Conservation (phyloP, 176 grass and related monocot genomes). For the Avena insularis region DNA sequence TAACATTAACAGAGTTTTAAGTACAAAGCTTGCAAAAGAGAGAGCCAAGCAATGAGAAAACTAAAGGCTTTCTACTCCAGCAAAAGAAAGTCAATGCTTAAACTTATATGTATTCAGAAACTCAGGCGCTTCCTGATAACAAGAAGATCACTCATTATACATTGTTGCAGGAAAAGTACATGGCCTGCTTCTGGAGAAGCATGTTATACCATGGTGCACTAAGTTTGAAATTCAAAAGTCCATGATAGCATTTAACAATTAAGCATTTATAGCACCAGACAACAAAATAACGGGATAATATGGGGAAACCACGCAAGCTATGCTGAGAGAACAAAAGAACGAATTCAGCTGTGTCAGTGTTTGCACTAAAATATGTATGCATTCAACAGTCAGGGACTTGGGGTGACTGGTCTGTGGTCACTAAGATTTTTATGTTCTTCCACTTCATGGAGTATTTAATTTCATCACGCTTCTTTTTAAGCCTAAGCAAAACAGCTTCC, state of each 20-base stretch:
- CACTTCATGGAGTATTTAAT: not conserved
- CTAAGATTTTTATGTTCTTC: not conserved
- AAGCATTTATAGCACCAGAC: not conserved
- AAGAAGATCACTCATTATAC: not conserved
- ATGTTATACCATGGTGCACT: not conserved
- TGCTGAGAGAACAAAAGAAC: conserved; percentile 13
- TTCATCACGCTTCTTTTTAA: not conserved
- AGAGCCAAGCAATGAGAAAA: not conserved
- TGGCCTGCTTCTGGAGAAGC: not conserved
- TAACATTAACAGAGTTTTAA: not conserved
- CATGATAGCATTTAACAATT: not conserved
- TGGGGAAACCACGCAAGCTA: not conserved
- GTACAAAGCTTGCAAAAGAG: not conserved
- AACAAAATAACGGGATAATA: not conserved
- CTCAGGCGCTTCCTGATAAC: not conserved
- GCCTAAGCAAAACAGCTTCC: not conserved
- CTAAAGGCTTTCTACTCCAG: not conserved
- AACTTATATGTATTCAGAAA: not conserved
- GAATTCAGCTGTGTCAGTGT: not conserved
- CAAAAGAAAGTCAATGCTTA: not conserved
- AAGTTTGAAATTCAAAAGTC: not conserved
- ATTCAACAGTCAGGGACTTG: not conserved
- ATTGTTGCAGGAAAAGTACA: not conserved
- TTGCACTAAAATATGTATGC: not conserved
- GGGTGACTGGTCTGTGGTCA: not conserved